A percentile compares a stretch with the other conserved stretches of the same genome.
Conservation (phyloP, 306 rosid species). For the Cucurbita pepo region DNA sequence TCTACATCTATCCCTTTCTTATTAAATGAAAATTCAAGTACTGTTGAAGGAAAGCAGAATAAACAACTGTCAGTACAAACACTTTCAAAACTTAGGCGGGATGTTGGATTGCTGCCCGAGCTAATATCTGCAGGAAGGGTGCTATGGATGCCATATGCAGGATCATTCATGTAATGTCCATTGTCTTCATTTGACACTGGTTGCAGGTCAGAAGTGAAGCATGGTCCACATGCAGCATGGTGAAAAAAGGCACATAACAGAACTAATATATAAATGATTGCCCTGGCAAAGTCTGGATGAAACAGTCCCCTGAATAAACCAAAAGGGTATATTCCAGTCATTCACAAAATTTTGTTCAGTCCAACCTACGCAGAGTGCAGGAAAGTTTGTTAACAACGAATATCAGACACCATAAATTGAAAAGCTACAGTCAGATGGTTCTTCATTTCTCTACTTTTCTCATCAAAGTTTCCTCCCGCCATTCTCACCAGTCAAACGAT, state of each 20-base stretch:
- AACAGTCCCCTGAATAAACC: slow-evolving; percentile 41
- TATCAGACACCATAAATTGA: neutral
- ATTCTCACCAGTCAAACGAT: neutral
- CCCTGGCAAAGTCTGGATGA: slow-evolving; percentile 12
- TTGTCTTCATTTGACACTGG: slow-evolving; percentile 32
- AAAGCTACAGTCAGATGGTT: neutral
- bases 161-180: slow-evolving; percentile 19
- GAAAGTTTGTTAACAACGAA: neutral
- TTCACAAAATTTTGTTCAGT: neutral
- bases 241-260: slow-evolving; percentile 26
- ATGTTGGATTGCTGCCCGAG: slow-evolving; percentile 17
- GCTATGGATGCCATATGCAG: slow-evolving; percentile 19
- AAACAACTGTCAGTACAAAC: slow-evolving; percentile 39
- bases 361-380: neutral
- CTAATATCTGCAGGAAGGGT: slow-evolving; percentile 17
- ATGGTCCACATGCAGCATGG: slow-evolving; percentile 29
- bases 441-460: neutral
- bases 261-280: slow-evolving; percentile 27
- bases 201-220: slow-evolving; percentile 29
- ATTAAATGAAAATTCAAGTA: slow-evolving; percentile 27
- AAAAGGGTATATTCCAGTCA: slow-evolving; percentile 13
- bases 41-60: slow-evolving; percentile 78
- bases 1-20: slow-evolving; percentile 27
- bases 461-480: neutral
- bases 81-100: slow-evolving; percentile 16